Base-by-base conservation (phyloP, 305 asterid genomes). In the Fraxinus velutina region DNA sequence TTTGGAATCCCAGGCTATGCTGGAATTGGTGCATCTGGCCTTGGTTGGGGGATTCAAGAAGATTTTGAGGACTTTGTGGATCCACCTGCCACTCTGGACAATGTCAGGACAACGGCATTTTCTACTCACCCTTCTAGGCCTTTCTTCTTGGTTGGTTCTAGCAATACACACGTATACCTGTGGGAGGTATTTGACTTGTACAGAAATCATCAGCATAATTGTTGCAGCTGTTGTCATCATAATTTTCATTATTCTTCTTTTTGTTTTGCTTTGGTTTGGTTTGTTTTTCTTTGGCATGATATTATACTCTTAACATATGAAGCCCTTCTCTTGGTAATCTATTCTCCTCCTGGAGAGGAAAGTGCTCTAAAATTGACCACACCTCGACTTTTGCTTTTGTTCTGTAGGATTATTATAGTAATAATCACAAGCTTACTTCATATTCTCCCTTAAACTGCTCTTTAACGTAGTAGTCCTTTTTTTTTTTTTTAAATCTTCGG, bases 91-190 rank as follows among this genome's bases (percentile, higher is more conserved):
- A 94, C 97, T 12, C 86, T 87, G 80, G 92, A 92, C 71, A 94
- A 89, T 88, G 92, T 96, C 80, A 90, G 87, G 88, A 88, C 97
- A 42, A 90, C 90, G 82, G 93, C 95, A 83, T 94, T 96, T 83
- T 91, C 97, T 44, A 79, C 91, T 83, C 98, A 96, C 87, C 99
- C 99, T 71, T 96, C 97, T 79, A 91, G 94, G 88, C 94, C 98
- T 79, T 90, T 93, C 85, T 96, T 96, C 88, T 90, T 96, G 93
- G 99, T 94, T 82, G 99, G 99, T 82, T 96, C 98, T 64, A 88
- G 95, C 90, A 94, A 94, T 80, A 92, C 98, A 39, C 98, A 93
- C 83, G 80, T 90, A 86, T 96, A 96, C 93, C 89, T 96, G 70
- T 96, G 99, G 99, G 97, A 96, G 99, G 99, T 94, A 90, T 70